Evolutionary conservation across 2,329 filamentous ascomycete genomes (phyloP).

Genomic region (Colletotrichum sublineola): DNA sequence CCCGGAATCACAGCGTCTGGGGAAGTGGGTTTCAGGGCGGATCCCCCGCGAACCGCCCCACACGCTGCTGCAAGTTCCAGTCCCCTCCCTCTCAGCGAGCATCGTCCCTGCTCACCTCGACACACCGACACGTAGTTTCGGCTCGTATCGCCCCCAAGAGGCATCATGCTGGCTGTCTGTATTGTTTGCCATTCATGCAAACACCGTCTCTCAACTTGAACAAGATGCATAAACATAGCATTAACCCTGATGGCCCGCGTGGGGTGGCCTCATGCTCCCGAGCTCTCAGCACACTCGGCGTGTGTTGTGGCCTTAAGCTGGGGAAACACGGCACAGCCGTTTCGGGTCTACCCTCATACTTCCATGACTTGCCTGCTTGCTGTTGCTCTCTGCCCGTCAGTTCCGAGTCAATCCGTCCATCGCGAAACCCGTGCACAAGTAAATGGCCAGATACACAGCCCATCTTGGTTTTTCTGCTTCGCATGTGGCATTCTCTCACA

Average conservation of each 20-base stretch:
- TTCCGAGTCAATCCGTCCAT: neutral
- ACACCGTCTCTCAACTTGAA: neutral
- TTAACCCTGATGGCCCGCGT: slow-evolving; percentile 19
- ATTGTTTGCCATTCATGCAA: slow-evolving; percentile 3
- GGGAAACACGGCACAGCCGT: slow-evolving; percentile 8
- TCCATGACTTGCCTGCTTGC: neutral
- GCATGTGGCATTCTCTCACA: slow-evolving; percentile 5
- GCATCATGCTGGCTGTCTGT: neutral
- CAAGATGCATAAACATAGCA: slow-evolving; percentile 9
- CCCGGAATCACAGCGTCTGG: slow-evolving; percentile 44
- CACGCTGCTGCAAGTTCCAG: slow-evolving; percentile 8
- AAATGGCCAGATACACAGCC: neutral
- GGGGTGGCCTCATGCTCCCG: slow-evolving; percentile 19
- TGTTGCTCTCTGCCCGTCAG: neutral
- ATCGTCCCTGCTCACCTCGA: slow-evolving; percentile 17
- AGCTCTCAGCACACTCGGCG: neutral
- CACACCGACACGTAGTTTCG: slow-evolving; percentile 4
- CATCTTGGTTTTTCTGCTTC: neutral
- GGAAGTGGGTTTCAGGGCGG: slow-evolving; percentile 41
- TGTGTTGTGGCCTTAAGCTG: neutral
- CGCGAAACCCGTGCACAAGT: neutral
- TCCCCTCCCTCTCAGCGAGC: slow-evolving; percentile 9
- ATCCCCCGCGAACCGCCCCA: slow-evolving; percentile 30
- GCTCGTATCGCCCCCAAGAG: neutral
- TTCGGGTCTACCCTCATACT: neutral